Conservation (phyloP, 208 protist species). For the Acanthamoeba divionensis region DNA sequence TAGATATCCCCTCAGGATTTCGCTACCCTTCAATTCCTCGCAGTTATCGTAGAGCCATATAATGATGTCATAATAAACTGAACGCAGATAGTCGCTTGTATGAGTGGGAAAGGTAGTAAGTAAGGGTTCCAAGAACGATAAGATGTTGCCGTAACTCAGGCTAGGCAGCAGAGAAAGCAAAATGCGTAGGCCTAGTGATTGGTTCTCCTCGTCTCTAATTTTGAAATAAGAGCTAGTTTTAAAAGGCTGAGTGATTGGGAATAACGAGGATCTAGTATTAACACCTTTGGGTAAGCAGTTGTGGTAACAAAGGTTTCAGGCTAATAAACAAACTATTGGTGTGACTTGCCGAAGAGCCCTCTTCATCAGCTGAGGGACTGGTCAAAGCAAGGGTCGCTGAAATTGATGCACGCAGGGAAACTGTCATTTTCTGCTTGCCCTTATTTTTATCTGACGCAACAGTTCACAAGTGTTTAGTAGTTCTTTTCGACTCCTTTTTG, state of each 20-base stretch:
- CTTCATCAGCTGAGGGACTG: too few relatives aligned
- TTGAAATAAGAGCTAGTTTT: not conserved
- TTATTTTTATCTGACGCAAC: too few relatives aligned
- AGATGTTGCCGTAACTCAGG: constrained; percentile 41
- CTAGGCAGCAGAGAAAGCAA: not conserved
- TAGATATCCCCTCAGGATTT: constrained; percentile 26
- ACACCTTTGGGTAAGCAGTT: constrained; percentile 38
- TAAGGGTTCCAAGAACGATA: constrained; percentile 53
- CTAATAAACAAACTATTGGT: constrained; percentile 3
- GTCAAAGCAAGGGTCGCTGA: too few relatives aligned
- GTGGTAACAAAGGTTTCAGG: constrained; percentile 36
- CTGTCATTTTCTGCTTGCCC: too few relatives aligned
- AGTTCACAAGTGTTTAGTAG: too few relatives aligned
- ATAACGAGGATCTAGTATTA: not conserved
- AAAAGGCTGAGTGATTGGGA: not conserved
- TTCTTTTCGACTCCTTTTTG: too few relatives aligned
- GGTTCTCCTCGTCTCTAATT: constrained; percentile 54
- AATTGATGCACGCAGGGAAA: too few relatives aligned
- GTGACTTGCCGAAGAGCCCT: too few relatives aligned
- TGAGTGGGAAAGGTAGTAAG: constrained; percentile 46
- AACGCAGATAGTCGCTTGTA: constrained; percentile 34
- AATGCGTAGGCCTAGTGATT: constrained; percentile 55
- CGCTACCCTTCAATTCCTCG: not conserved
- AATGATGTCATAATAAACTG: constrained; percentile 68
- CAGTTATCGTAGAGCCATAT: constrained; percentile 70